These are phyloP conservation scores for Gracilaria caudata DNA, from an alignment of 23 red algal species.

Conservation along the genomic window DNA sequence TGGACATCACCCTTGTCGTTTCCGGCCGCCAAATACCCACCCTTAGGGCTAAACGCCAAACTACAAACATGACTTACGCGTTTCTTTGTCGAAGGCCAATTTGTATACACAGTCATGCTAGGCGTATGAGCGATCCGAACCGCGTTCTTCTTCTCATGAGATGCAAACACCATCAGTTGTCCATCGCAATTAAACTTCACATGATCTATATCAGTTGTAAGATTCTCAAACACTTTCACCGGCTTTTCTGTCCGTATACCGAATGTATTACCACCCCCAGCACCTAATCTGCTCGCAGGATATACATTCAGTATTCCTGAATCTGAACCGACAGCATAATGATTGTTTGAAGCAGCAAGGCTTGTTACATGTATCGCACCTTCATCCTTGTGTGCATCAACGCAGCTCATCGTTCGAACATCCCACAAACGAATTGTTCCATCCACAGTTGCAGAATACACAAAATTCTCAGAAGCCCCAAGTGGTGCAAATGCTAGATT, in stretches of 20 bases:
- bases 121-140: conserved; percentile 66
- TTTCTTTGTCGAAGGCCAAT: conserved; percentile 79
- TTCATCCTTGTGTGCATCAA: conserved; percentile 69
- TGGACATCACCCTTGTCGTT: conserved; percentile 78
- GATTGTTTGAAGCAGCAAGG: conserved; percentile 39
- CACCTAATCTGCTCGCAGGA: not conserved
- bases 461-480: conserved; percentile 37
- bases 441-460: conserved; percentile 44
- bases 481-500: conserved; percentile 26
- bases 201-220: conserved; percentile 65
- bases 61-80: conserved; percentile 45
- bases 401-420: conserved; percentile 46
- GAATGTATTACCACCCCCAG: not conserved
- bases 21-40: conserved; percentile 77
- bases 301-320: conserved; percentile 85
- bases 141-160: conserved; percentile 71
- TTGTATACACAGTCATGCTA: conserved; percentile 63
- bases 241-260: conserved; percentile 41
- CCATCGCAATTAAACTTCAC: conserved; percentile 70
- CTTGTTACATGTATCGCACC: conserved; percentile 63
- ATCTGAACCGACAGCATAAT: conserved; percentile 76
- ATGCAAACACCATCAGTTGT: conserved; percentile 58
- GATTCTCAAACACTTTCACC: conserved; percentile 52
- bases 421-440: conserved; percentile 84
- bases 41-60: conserved; percentile 57